These are phyloP conservation scores for Wickerhamiella spandovensis DNA, from an alignment of 805 yeast genomes.

Conservation along the genomic window DNA sequence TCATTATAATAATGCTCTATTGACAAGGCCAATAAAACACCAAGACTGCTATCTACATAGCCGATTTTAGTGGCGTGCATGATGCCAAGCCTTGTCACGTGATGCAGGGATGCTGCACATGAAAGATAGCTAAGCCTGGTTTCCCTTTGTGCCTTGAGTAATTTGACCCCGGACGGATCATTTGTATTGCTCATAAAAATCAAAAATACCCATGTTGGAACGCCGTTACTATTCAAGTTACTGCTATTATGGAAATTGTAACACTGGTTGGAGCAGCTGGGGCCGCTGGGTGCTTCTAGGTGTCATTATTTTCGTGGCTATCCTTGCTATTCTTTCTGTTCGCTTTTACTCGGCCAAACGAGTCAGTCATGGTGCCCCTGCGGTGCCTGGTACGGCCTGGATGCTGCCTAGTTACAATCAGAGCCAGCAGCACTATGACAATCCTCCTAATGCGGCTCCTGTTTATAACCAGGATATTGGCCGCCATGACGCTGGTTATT, in stretches of 20 bases:
- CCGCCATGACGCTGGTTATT: slow-evolving; percentile 55
- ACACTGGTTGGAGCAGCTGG: slow-evolving; percentile 20
- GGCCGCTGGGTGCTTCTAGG: slow-evolving; percentile 27
- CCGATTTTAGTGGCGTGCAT: background rate
- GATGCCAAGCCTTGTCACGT: background rate
- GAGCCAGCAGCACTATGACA: slow-evolving; percentile 38
- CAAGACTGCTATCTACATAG: too few species aligned
- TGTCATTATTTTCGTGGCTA: slow-evolving; percentile 17
- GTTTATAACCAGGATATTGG: slow-evolving; percentile 21
- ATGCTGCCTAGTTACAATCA: slow-evolving; percentile 58
- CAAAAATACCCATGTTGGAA: background rate
- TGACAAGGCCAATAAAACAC: too few species aligned
- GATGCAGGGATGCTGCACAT: background rate
- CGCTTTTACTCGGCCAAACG: slow-evolving; percentile 18
- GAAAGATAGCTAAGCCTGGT: background rate
- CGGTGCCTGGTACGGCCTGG: slow-evolving; percentile 71
- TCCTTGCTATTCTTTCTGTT: slow-evolving; percentile 16
- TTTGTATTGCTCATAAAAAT: background rate
- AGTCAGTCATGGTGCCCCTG: slow-evolving; percentile 32
- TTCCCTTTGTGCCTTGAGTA: too few species aligned
- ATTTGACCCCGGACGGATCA: background rate
- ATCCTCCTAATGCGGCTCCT: slow-evolving; percentile 7
- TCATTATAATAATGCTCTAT: too few species aligned
- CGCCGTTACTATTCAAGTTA: background rate
- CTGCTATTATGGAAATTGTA: slow-evolving; percentile 7